phyloP scores from a whole-genome alignment of 495 filamentous ascomycete genomes.

The Neurospora sp. region DNA sequence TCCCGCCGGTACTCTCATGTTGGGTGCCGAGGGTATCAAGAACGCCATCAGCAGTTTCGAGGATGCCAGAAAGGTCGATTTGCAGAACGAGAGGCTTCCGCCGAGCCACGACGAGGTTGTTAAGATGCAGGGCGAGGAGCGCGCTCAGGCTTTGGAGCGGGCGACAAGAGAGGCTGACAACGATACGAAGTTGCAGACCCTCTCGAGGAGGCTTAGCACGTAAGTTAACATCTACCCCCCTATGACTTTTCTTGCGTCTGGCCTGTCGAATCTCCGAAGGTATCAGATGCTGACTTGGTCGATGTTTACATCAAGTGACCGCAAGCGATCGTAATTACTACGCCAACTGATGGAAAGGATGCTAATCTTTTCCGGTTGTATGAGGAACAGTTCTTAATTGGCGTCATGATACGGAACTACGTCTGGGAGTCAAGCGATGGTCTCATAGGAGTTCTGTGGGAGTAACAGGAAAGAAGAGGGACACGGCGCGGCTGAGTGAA shows the following conservation, averaged over 20 bases:
- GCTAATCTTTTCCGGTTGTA: background rate
- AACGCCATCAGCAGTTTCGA: constrained; percentile 97
- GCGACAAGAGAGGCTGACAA: constrained; percentile 83
- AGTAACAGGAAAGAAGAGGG: background rate
- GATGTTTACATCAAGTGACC: constrained; percentile 7
- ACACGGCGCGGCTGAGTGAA: background rate
- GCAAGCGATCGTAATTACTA: constrained; percentile 14
- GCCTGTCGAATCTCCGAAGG: background rate
- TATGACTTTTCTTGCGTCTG: background rate
- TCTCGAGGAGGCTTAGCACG: constrained; percentile 93
- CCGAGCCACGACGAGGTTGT: constrained; percentile 87
- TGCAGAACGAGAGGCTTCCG: constrained; percentile 91
- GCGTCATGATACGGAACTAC: background rate
- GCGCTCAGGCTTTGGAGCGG: constrained; percentile 70
- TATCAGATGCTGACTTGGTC: background rate
- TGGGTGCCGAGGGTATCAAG: constrained; percentile 96
- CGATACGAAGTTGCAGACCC: constrained; percentile 69
- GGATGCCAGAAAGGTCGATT: constrained; percentile 93
- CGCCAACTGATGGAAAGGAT: background rate
- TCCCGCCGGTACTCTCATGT: constrained; percentile 92
- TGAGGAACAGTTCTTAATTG: background rate
- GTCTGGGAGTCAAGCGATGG: background rate
- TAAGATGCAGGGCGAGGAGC: constrained; percentile 64
- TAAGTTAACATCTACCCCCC: constrained; percentile 43
- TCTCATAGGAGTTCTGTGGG: background rate